Conservation (phyloP, 768 basidiomycete species). For the Pisolithus marmoratus region DNA sequence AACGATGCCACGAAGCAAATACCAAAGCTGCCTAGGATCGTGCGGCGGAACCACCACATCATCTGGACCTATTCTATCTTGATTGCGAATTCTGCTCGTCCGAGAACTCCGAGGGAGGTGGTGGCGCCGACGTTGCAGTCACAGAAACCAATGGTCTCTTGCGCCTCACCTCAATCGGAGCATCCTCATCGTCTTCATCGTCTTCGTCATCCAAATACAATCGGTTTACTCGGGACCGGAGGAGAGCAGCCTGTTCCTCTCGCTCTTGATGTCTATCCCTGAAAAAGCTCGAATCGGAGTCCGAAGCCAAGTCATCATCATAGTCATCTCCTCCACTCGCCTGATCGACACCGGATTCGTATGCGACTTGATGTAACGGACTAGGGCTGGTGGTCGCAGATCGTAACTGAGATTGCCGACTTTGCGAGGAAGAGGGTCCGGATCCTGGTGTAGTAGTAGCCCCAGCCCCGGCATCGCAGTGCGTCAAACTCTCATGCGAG, state of each 20-base stretch:
- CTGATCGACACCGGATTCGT: conserved; percentile 25
- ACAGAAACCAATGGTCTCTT: conserved; percentile 29
- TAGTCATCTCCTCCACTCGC: conserved; percentile 26
- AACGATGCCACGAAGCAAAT: too few relatives aligned
- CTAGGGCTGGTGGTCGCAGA: conserved; percentile 33
- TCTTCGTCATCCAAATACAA: conserved; percentile 25
- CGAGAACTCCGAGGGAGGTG: conserved; percentile 16
- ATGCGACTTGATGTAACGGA: conserved; percentile 33
- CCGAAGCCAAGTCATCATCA: conserved; percentile 26
- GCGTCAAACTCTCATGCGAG: not conserved
- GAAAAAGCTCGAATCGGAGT: conserved; percentile 31
- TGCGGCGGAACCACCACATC: too few relatives aligned
- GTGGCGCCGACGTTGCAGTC: conserved; percentile 19
- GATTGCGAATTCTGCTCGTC: conserved; percentile 2
- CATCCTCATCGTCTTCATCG: conserved; percentile 32
- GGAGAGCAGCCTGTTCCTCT: conserved; percentile 15
- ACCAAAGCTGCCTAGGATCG: too few relatives aligned
- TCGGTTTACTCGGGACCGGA: conserved; percentile 28
- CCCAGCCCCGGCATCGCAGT: not conserved
- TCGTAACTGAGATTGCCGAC: conserved; percentile 14
- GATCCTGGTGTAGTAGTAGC: not conserved
- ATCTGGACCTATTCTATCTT: too few relatives aligned
- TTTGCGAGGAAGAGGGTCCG: not conserved
- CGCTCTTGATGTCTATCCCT: conserved; percentile 22
- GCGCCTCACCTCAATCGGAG: conserved; percentile 31